A percentile compares a stretch with the other conserved stretches of the same genome.
These are phyloP conservation scores for Fusarium incarnatum DNA, from an alignment of 2,329 filamentous ascomycete genomes.

Conservation along the genomic window DNA sequence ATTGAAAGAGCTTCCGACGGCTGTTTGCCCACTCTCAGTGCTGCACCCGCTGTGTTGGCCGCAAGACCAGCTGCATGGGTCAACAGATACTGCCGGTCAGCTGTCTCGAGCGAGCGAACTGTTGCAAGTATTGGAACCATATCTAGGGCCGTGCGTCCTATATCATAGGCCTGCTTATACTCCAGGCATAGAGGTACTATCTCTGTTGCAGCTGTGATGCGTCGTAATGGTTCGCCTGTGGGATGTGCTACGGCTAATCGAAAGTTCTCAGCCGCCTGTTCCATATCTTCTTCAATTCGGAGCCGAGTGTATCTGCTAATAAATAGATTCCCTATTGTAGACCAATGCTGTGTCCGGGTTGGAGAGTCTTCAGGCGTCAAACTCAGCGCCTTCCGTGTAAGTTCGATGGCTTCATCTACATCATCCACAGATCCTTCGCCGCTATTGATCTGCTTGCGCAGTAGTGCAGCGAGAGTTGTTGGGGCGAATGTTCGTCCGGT, in stretches of 20 bases:
- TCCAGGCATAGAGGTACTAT: neutral
- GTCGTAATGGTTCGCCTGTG: neutral
- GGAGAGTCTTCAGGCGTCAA: neutral
- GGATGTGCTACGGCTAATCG: neutral
- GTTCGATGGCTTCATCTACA: neutral
- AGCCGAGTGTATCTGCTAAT: rapidly evolving
- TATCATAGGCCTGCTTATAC: neutral
- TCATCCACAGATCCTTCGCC: neutral
- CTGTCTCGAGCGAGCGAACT: neutral
- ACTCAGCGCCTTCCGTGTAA: neutral
- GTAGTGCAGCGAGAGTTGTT: neutral
- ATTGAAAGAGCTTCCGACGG: neutral
- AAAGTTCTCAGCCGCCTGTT: neutral
- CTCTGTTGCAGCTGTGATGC: neutral
- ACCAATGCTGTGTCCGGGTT: neutral
- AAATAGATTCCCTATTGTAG: rapidly evolving
- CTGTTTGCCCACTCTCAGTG: neutral
- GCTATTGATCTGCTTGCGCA: neutral
- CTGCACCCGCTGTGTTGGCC: neutral
- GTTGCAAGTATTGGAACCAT: neutral
- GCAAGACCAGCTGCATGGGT: neutral
- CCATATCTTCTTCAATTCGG: neutral
- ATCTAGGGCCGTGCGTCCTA: neutral
- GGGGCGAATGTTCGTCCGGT: neutral
- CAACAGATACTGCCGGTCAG: neutral